Evolutionary conservation across 306 rosid species (phyloP).

Genomic region (Senna siamea): DNA sequence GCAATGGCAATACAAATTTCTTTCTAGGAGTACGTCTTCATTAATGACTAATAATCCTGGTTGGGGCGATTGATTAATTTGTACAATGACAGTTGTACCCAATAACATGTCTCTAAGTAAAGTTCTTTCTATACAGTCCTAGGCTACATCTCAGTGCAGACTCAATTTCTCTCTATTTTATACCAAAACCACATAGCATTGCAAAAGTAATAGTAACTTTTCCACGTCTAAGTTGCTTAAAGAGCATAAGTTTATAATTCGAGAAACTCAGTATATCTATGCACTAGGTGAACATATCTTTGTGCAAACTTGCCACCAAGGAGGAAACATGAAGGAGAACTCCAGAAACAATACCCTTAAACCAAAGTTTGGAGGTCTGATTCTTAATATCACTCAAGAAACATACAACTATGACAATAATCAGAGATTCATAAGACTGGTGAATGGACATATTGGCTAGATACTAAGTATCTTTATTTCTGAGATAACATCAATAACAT

Average conservation of each 20-base stretch:
- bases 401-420: not conserved
- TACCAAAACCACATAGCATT: not conserved
- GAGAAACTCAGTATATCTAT: not conserved
- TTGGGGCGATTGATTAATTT: not conserved
- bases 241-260: not conserved
- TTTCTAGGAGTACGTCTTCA: not conserved
- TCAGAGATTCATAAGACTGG: not conserved
- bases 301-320: not conserved
- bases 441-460: slow-evolving; percentile 16
- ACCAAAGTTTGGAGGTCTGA: not conserved
- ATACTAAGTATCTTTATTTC: slow-evolving; percentile 17
- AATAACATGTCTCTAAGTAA: not conserved
- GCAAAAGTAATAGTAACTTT: not conserved
- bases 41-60: not conserved
- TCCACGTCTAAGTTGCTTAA: not conserved
- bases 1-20: not conserved
- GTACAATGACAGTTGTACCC: not conserved
- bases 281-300: not conserved
- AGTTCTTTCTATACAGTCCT: not conserved
- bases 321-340: not conserved
- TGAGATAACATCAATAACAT: slow-evolving; percentile 23
- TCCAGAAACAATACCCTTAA: not conserved
- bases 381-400: not conserved
- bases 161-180: not conserved
- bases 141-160: not conserved